Evolutionary conservation across 2,329 filamentous ascomycete genomes (phyloP), one percentile per base, ranked within the genome.

Genomic region (Raffaelea arxii): DNA sequence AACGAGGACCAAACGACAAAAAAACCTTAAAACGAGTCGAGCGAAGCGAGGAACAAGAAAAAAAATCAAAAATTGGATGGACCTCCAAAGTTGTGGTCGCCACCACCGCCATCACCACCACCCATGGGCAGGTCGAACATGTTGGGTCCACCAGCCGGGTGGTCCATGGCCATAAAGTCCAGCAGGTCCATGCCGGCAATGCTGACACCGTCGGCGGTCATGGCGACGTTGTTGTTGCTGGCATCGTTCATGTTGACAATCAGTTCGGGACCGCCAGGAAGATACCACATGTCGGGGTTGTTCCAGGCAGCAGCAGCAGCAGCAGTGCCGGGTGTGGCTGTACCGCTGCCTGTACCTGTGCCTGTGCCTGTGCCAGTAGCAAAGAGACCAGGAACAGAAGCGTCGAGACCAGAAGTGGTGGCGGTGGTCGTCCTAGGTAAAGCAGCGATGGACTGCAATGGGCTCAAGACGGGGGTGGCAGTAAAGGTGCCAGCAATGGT

Each of bases 171-270:
- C 78, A 83, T 82, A 52, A 79, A 82, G 56, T 84, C 80, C 14
- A 84, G 69, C 54, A 84, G 58, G 57, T 84, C 80, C 25, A 83
- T 67, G 1, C 80, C 80, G 10, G 78, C 79, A 3, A 84, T 75
- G 54, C 82, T 82, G 43, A 83, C 75, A 24, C 79, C 79, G 53
- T 83, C 79, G 9, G 79, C 76, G 3, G 78, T 82, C 75, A 82
- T 82, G 38, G 77, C 77, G 10, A 82, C 77, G 6, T 70, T 70
- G n/a, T n/a, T n/a, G n/a, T n/a, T n/a, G n/a, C n/a, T n/a, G 27
- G 71, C 70, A 51, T 78, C 77, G 49, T 75, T 75, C 55, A 81
- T 70, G 57, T 80, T 82, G 55, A 82, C 77, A 61, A 80, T 82
- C 48, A 83, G 78, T 4, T 77, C 78, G 2, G 78, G 69, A 0